Evolutionary conservation across 2,329 filamentous ascomycete genomes (phyloP), one percentile per base, ranked within the genome.

Genomic region (Cladosporium halotolerans): DNA sequence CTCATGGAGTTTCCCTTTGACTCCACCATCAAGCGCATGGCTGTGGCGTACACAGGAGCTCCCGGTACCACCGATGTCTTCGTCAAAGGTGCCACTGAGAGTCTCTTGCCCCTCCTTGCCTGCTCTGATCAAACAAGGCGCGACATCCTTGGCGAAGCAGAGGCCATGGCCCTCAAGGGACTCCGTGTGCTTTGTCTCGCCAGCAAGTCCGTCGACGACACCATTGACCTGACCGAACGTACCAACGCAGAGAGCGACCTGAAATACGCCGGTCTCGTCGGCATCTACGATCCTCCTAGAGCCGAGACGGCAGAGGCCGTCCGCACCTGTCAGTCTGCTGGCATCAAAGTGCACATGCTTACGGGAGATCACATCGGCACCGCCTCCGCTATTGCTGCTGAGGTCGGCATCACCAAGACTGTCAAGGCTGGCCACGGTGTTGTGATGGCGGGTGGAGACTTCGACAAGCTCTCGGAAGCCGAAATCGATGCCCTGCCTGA

Each of bases 291-390:
- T 54, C 66, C 62, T 9, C 66, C 63, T 28, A 62, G 66, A 31
- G 46, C 63, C 5, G 66, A 68, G 52, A 64, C 65, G 16, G 63
- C 63, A n/a, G 60, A 66, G 34, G 72, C 73, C 14, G 73, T 76
- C 43, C 66, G 66, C 31, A 68, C 72, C 53, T 76, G 73, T 39
- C 72, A 74, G 54, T 63, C 68, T 39, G 73, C 73, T 41, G 73
- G 73, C 16, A 75, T 76, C 46, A 73, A 70, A 1, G 73, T 76
- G 1, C 73, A 76, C 57, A 76, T 76, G 74, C 66, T 76, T 23
- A 76, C 74, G 40, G 74, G 74, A 43, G 74, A 76, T 40, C 73
- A 76, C 55, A 68, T 70, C 32, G 71, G 70, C 48, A 76, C 74
- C 4, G 74, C 74, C 3, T 68, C 64, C 19, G 72, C 73, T 33